Conservation (phyloP, 2,329 filamentous ascomycete genomes). For the Botryotinia globosa region DNA sequence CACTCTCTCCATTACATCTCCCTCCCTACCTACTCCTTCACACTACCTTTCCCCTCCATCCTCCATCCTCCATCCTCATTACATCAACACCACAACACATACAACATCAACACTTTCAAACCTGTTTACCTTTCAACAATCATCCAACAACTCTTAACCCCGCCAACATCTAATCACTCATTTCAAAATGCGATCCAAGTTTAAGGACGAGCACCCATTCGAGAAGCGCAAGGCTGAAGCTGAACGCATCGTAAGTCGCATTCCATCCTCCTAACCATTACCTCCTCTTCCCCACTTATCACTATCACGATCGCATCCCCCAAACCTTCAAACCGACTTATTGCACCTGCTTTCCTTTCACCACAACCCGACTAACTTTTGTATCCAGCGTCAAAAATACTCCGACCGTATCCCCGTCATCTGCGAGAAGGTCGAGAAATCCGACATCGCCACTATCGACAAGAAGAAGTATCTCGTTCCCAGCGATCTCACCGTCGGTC, state of each 20-base stretch:
- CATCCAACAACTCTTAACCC: neutral
- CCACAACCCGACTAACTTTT: neutral
- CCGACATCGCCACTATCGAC: constrained; percentile 98
- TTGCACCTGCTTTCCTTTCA: neutral
- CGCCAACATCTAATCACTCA: constrained; percentile 35
- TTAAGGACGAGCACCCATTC: constrained; percentile 99
- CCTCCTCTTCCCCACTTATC: constrained; percentile 15
- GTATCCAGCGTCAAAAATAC: constrained; percentile 78
- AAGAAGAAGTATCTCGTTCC: constrained; percentile 99
- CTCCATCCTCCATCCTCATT: constrained; percentile 9
- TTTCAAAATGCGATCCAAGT: constrained; percentile 91
- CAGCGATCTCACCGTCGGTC: constrained; percentile 94
- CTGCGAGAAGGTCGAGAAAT: constrained; percentile 99
- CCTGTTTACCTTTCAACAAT: neutral
- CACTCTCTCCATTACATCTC: neutral
- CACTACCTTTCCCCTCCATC: constrained; percentile 9
- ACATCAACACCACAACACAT: constrained; percentile 13
- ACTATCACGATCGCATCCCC: constrained; percentile 13
- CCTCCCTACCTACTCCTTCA: neutral
- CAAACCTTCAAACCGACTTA: constrained; percentile 18
- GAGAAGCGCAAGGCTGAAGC: constrained; percentile 99
- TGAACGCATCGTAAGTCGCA: constrained; percentile 59
- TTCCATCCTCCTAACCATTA: constrained; percentile 14
- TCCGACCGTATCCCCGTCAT: constrained; percentile 98
- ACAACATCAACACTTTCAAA: neutral